These are phyloP conservation scores for Lasiosphaeria ovina DNA, from an alignment of 495 filamentous ascomycete species.

Conservation along the genomic window DNA sequence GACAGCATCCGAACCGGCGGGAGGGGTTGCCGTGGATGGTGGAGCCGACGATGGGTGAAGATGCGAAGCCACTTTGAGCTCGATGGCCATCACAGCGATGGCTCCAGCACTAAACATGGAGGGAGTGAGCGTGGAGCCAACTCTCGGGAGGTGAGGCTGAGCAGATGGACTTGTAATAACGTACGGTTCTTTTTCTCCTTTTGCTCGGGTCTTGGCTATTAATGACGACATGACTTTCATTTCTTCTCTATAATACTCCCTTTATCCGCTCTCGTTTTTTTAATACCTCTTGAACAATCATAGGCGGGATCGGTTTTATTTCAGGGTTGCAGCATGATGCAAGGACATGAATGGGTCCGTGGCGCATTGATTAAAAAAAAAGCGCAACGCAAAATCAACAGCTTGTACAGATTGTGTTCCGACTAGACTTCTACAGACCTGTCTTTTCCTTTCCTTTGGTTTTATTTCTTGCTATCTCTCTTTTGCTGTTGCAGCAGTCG, in stretches of 20 bases:
- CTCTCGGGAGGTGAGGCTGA: neutral
- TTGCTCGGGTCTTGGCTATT: neutral
- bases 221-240: neutral
- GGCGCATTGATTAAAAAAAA: neutral
- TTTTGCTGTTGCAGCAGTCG: no score
- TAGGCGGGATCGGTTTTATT: no score
- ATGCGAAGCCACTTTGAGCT: neutral
- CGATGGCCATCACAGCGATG: neutral
- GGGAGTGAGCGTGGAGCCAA: neutral
- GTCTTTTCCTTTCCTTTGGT: neutral
- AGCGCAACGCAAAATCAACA: neutral
- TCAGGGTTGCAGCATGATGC: neutral
- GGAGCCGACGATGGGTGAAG: conserved; percentile 3
- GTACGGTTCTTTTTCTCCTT: neutral
- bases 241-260: neutral
- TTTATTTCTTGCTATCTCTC: neutral
- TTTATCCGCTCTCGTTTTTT: neutral
- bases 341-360: neutral
- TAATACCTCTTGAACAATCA: neutral
- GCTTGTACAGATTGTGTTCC: conserved; percentile 1
- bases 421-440: neutral
- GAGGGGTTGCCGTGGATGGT: conserved; percentile 3
- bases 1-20: conserved; percentile 23
- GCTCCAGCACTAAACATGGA: neutral
- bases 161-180: conserved; percentile 5